These are phyloP conservation scores for Pseudogymnoascus sp. DNA, from an alignment of 2,329 filamentous ascomycete genomes.

Conservation along the genomic window DNA sequence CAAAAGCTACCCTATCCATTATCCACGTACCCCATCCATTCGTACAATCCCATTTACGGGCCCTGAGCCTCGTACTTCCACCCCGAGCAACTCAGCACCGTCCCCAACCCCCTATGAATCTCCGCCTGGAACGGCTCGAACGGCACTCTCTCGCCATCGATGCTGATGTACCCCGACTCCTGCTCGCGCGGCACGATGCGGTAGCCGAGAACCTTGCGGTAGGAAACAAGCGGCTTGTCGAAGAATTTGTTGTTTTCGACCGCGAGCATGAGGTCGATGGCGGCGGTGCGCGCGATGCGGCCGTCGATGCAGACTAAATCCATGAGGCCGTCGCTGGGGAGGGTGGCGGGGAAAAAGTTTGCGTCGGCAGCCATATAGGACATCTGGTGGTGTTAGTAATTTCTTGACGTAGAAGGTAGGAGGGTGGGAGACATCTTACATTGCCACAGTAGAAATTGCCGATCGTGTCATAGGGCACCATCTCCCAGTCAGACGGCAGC, in stretches of 20 bases:
- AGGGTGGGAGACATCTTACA: slow-evolving; percentile 37
- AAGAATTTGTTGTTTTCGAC: slow-evolving; percentile 72
- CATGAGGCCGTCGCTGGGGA: slow-evolving; percentile 76
- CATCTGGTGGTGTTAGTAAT: slow-evolving; percentile 49
- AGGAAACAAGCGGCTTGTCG: slow-evolving; percentile 67
- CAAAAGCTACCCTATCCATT: neutral
- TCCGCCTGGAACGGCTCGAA: slow-evolving; percentile 91
- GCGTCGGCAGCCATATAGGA: slow-evolving; percentile 80
- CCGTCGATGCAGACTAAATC: slow-evolving; percentile 79
- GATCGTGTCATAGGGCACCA: slow-evolving; percentile 65
- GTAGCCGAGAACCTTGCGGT: slow-evolving; percentile 82
- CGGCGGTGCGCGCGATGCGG: slow-evolving; percentile 58
- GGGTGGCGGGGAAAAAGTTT: slow-evolving; percentile 79
- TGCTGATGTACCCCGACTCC: slow-evolving; percentile 76
- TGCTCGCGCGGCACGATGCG: slow-evolving; percentile 69
- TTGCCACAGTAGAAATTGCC: slow-evolving; percentile 94
- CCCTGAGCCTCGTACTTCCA: slow-evolving; percentile 61
- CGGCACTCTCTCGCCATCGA: slow-evolving; percentile 82
- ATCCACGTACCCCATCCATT: neutral
- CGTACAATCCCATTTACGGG: slow-evolving; percentile 26
- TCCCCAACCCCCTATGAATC: slow-evolving; percentile 73
- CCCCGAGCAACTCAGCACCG: slow-evolving; percentile 70
- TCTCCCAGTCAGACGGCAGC: slow-evolving; percentile 69
- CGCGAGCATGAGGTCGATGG: slow-evolving; percentile 61
- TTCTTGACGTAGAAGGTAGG: neutral